Evolutionary conservation across 2,329 filamentous ascomycete genomes (phyloP).

Genomic region (Mycogone perniciosa): DNA sequence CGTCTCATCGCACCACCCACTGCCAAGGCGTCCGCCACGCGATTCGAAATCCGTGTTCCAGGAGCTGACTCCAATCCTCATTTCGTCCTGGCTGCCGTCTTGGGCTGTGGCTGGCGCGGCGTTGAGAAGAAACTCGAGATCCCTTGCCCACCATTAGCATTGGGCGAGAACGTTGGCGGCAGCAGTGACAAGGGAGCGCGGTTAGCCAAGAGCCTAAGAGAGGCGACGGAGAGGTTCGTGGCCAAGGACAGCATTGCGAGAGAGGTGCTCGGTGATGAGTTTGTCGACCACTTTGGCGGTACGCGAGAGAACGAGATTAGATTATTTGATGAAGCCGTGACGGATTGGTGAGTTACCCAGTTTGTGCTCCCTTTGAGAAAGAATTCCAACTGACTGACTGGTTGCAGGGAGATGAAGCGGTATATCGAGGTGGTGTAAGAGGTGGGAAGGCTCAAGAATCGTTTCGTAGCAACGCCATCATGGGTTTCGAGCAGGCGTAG

Average conservation of each 20-base stretch:
- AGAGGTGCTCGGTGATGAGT: slow-evolving; percentile 88
- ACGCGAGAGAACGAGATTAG: slow-evolving; percentile 87
- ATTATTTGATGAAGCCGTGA: slow-evolving; percentile 92
- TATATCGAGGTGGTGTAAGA: slow-evolving; percentile 66
- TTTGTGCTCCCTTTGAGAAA: background rate
- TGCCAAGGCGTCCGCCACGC: slow-evolving; percentile 73
- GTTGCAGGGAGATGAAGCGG: slow-evolving; percentile 62
- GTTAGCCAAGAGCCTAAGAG: slow-evolving; percentile 76
- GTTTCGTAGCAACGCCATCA: slow-evolving; percentile 15
- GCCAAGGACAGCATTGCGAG: slow-evolving; percentile 77
- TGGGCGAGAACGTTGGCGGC: slow-evolving; percentile 75
- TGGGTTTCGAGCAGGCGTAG: slow-evolving; percentile 1
- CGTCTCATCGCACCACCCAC: slow-evolving; percentile 85
- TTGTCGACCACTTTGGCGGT: slow-evolving; percentile 92
- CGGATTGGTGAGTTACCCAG: slow-evolving; percentile 70
- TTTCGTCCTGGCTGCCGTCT: slow-evolving; percentile 76
- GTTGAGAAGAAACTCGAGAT: slow-evolving; percentile 89
- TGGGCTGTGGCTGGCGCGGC: slow-evolving; percentile 84
- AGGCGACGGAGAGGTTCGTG: slow-evolving; percentile 76
- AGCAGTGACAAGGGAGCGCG: slow-evolving; percentile 64
- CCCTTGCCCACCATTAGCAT: slow-evolving; percentile 72
- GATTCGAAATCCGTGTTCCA: slow-evolving; percentile 87
- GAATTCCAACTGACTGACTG: slow-evolving; percentile 14
- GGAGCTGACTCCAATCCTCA: slow-evolving; percentile 93
- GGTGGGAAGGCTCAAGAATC: background rate